These are phyloP conservation scores for Penicillium paneum DNA, from an alignment of 2,329 filamentous ascomycete species.

Conservation along the genomic window DNA sequence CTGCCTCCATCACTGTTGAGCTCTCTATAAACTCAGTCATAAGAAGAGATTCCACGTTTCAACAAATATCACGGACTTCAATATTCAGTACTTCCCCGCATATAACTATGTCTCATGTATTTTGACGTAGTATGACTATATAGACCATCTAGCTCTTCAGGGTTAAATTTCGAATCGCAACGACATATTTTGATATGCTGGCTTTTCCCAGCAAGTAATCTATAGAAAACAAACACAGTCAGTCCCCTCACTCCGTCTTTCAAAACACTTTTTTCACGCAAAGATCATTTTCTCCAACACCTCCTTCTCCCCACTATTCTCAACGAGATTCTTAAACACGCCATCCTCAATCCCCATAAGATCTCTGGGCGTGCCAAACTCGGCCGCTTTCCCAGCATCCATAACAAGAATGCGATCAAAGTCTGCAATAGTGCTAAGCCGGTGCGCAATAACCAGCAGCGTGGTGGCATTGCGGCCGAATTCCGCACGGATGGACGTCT, in stretches of 20 bases:
- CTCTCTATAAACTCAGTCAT: not conserved
- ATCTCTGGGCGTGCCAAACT: constrained; percentile 64
- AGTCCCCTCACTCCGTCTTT: not conserved
- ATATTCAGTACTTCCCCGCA: not conserved
- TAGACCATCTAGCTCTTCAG: not conserved
- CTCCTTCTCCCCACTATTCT: constrained; percentile 25
- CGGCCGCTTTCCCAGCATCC: constrained; percentile 64
- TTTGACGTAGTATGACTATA: not conserved
- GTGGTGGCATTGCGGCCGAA: constrained; percentile 61
- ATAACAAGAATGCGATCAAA: constrained; percentile 73
- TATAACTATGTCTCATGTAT: not conserved
- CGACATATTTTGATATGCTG: not conserved
- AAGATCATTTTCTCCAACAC: constrained; percentile 26
- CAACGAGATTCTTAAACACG: constrained; percentile 24
- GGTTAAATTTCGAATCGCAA: not conserved
- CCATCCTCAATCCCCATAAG: constrained; percentile 47
- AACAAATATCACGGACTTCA: not conserved
- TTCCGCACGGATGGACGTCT: constrained; percentile 69
- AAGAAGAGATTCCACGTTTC: too few species aligned
- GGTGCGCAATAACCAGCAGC: constrained; percentile 71
- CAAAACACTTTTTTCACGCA: not conserved
- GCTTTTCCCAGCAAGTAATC: not conserved
- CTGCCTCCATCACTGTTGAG: not conserved
- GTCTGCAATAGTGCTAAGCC: constrained; percentile 72
- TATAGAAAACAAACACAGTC: not conserved